Base-by-base conservation (phyloP, 163 green algal species). In the Prototheca wickerhamii region DNA sequence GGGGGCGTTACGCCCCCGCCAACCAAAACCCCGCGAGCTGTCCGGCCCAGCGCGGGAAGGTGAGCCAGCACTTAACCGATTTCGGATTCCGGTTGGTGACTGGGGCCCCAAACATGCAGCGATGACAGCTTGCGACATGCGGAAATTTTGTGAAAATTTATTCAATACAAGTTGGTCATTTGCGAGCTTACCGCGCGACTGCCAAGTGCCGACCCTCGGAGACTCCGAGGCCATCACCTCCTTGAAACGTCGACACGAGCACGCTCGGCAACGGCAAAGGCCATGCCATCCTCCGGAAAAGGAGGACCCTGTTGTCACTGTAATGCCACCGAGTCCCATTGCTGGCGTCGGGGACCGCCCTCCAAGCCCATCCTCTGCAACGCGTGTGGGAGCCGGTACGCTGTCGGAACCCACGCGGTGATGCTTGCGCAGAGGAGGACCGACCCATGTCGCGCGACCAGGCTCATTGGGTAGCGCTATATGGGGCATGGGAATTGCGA, bases 331-430 rank as follows among this genome's bases (percentile, higher is more conserved):
- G n/a, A 66, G 50, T 65, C 44, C 3, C 71, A 64, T 60, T 77
- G 71, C 54, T 77, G 71, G 71, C 40, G 71, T 0, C 30, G 71
- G 0, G 71, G 71, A 1, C 71, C 71, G 2, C 3, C 54, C 10
- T 51, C 28, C 29, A 77, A 77, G 54, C 71, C 71, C 4, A 35
- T 73, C 1, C 55, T 77, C 6, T 77, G 71, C 71, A 77, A 77
- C 29, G 71, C 71, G 34, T 77, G 71, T 21, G 71, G 71, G 1
- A 53, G n/a, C 31, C 60, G 60, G 60, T 73, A 46, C 30, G 67
- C 17, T 15, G 17, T 54, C 4, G 46, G 46, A 28, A 54, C 10
- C 18, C 60, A 56, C 28, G 26, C 42, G 18, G 21, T 6, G 29
- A 58, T 7, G 18, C 42, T 65, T n/a, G 2, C 2, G 32, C 12